phyloP scores from a whole-genome alignment of 2,329 filamentous ascomycete species.

The Boeremia exigua region DNA sequence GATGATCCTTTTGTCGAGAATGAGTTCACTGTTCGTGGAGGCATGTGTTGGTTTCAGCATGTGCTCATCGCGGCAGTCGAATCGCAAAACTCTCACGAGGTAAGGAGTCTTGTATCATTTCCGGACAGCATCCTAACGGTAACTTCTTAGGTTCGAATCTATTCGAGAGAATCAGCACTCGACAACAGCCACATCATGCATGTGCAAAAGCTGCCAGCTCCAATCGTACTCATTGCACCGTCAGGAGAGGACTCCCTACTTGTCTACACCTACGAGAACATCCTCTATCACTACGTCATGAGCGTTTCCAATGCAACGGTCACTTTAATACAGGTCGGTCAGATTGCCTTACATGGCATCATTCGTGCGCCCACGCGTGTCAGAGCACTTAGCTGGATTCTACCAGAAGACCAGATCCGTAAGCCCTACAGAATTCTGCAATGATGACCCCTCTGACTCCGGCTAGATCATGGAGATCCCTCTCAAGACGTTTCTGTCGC shows the following conservation, averaged over 20 bases:
- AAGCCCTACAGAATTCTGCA: constrained; percentile 35
- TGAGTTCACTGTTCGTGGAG: constrained; percentile 89
- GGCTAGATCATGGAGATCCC: constrained; percentile 79
- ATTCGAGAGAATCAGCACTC: constrained; percentile 83
- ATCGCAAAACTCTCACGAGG: constrained; percentile 77
- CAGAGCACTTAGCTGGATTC: constrained; percentile 90
- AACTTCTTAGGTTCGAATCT: constrained; percentile 72
- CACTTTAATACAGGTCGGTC: constrained; percentile 88
- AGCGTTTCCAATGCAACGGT: constrained; percentile 72
- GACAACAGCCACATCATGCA: constrained; percentile 76
- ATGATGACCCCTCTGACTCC: constrained; percentile 24
- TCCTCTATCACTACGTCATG: constrained; percentile 94
- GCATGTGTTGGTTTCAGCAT: constrained; percentile 99
- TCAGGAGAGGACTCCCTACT: constrained; percentile 93
- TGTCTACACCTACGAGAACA: constrained; percentile 96
- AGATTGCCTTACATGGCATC: constrained; percentile 96
- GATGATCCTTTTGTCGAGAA: constrained; percentile 80
- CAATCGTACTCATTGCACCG: constrained; percentile 86
- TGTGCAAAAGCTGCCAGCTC: constrained; percentile 77
- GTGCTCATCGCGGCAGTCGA: constrained; percentile 94
- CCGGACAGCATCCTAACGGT: constrained; percentile 7
- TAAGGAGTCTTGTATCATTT: constrained; percentile 35
- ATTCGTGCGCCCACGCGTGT: constrained; percentile 92
- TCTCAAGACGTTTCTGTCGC: constrained; percentile 94
- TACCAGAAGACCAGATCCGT: constrained; percentile 87